Conservation (phyloP, 441 rosid species). For the Brassica balearica region DNA sequence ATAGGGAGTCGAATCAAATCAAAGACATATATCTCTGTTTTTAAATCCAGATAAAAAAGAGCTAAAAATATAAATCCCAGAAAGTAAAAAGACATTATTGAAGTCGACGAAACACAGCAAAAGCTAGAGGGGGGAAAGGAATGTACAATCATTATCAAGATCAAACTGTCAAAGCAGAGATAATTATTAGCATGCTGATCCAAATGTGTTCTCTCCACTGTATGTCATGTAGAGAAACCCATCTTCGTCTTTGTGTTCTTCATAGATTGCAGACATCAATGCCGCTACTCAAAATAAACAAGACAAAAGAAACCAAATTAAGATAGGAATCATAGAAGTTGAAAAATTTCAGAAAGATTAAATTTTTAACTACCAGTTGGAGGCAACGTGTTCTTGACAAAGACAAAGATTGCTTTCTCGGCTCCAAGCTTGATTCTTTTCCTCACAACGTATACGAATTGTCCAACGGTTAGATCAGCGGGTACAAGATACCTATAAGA, state of each 20-base stretch:
- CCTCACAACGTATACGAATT: slow-evolving; percentile 96
- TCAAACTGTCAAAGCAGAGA: slow-evolving; percentile 19
- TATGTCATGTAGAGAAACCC: slow-evolving; percentile 80
- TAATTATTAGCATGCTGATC: slow-evolving; percentile 39
- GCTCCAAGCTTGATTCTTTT: slow-evolving; percentile 99
- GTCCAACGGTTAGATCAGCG: slow-evolving; percentile 94
- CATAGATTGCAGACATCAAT: slow-evolving; percentile 69
- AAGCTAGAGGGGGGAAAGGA: background rate
- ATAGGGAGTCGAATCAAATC: background rate
- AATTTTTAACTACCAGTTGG: slow-evolving; percentile 70
- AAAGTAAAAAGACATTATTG: slow-evolving; percentile 29
- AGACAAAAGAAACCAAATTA: slow-evolving; percentile 14
- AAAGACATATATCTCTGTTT: slow-evolving; percentile 7
- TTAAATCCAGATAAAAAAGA: slow-evolving; percentile 14
- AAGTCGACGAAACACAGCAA: slow-evolving; percentile 22
- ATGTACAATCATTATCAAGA: slow-evolving; percentile 39
- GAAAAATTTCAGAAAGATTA: background rate
- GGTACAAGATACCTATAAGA: slow-evolving; percentile 86
- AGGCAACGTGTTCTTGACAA: slow-evolving; percentile 82
- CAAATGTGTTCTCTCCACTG: slow-evolving; percentile 81
- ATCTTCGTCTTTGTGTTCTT: slow-evolving; percentile 74
- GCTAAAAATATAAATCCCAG: slow-evolving; percentile 16
- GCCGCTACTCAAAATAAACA: slow-evolving; percentile 58
- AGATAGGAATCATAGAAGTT: background rate
- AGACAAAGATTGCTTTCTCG: slow-evolving; percentile 94